Evolutionary conservation across 495 filamentous ascomycete genomes (phyloP).

Genomic region (Jackrogersella multiformis): DNA sequence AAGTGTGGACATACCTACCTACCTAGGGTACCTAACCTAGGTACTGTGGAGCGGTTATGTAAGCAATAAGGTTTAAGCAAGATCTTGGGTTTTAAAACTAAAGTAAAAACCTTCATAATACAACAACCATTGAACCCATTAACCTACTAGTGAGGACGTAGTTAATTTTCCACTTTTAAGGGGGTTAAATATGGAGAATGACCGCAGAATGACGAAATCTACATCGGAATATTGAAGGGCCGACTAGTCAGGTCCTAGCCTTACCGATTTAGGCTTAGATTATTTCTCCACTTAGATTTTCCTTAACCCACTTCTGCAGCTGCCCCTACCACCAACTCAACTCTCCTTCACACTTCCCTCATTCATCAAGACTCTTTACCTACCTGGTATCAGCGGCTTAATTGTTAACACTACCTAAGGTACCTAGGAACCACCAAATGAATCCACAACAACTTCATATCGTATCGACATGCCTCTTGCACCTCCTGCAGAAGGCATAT

Average conservation of each 20-base stretch:
- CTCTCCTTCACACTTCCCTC: neutral
- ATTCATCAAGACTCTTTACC: too few species aligned
- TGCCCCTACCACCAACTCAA: conserved; percentile 14
- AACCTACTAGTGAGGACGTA: too few species aligned
- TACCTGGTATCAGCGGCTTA: neutral
- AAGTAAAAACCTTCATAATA: too few species aligned
- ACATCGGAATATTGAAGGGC: neutral
- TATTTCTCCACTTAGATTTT: conserved; percentile 28
- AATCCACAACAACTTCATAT: neutral
- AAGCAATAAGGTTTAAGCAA: too few species aligned
- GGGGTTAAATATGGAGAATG: neutral
- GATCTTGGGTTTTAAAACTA: too few species aligned
- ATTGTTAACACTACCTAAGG: neutral
- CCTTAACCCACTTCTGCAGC: conserved; percentile 32
- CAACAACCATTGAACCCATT: too few species aligned
- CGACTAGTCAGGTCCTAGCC: neutral
- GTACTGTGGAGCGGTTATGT: too few species aligned
- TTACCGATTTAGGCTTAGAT: too few species aligned
- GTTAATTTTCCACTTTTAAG: too few species aligned
- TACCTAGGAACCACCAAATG: neutral
- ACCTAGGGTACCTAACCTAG: too few species aligned
- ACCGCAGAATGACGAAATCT: neutral
- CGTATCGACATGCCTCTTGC: conserved; percentile 35
- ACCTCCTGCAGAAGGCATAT: conserved; percentile 42
- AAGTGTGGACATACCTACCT: too few species aligned